Evolutionary conservation across 2,329 filamentous ascomycete species (phyloP).

Genomic region (Ceratocystis harringtonii): DNA sequence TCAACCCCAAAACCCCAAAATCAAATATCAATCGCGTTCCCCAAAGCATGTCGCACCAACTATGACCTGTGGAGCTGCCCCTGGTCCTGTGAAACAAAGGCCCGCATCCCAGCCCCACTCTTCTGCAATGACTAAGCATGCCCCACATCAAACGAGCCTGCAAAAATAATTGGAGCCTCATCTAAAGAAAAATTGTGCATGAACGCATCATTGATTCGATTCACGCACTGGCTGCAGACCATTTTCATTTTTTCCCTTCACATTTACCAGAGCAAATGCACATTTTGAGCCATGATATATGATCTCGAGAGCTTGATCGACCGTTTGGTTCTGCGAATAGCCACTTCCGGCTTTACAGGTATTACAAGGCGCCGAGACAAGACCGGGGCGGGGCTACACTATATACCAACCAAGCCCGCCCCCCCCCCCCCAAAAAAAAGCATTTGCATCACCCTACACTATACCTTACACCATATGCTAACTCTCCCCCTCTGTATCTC

Average conservation of each 20-base stretch:
- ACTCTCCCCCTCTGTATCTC: neutral
- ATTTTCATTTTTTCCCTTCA: constrained; percentile 4
- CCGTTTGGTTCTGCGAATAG: constrained; percentile 17
- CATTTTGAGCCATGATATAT: constrained; percentile 14
- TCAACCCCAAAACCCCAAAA: too few species aligned
- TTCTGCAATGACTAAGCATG: neutral
- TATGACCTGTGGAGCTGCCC: neutral
- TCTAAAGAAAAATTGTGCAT: neutral
- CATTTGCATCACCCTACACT: neutral
- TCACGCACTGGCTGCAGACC: neutral
- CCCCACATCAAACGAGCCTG: neutral
- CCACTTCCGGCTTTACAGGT: constrained; percentile 18
- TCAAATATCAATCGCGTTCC: too few species aligned
- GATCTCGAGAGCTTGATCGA: constrained; percentile 19
- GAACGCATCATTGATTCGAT: constrained; percentile 11
- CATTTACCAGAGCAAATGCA: neutral
- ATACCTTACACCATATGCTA: neutral
- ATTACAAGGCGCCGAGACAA: neutral
- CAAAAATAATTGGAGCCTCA: neutral
- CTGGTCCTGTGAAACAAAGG: neutral
- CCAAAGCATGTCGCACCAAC: too few species aligned
- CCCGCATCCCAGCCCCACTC: neutral
- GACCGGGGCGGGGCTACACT: neutral
- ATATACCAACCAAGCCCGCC: neutral
- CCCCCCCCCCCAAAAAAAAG: too few species aligned